Percentiles rank a stretch among this genome's conserved stretches.
phyloP scores from a whole-genome alignment of 1,284 basidiomycete genomes.

The Heterobasidion annosum region DNA sequence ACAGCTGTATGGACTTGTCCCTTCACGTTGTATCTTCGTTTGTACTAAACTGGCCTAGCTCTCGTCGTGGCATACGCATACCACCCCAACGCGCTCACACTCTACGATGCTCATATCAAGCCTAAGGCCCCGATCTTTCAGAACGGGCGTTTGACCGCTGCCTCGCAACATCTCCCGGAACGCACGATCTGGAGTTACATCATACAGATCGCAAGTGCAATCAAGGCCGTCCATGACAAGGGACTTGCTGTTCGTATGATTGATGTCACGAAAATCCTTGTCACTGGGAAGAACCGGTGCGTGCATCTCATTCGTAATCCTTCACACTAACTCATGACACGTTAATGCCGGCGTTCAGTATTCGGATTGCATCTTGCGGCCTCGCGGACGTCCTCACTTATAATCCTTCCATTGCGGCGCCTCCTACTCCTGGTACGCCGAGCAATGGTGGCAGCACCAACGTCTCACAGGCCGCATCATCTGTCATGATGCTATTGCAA shows the following conservation, averaged over 20 bases:
- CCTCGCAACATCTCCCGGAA: conserved; percentile 52
- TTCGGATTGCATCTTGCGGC: conserved; percentile 78
- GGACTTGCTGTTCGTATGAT: conserved; percentile 80
- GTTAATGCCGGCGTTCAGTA: conserved; percentile 20
- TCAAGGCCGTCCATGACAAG: conserved; percentile 79
- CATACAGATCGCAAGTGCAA: conserved; percentile 82
- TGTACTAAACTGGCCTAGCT: conserved; percentile 36
- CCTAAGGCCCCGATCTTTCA: conserved; percentile 34
- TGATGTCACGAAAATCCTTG: conserved; percentile 82
- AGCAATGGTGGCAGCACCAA: conserved; percentile 1
- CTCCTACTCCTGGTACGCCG: conserved; percentile 1
- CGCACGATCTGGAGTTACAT: conserved; percentile 92
- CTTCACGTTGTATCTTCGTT: conserved; percentile 3
- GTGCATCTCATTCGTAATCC: conserved; percentile 12
- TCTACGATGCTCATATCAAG: conserved; percentile 65
- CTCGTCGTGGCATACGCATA: conserved; percentile 92
- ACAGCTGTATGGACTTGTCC: conserved; percentile 62
- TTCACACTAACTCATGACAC: too few species aligned
- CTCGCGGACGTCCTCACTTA: conserved; percentile 79
- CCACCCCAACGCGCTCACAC: conserved; percentile 78
- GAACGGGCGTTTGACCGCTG: conserved; percentile 33
- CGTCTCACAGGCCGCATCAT: conserved; percentile 25
- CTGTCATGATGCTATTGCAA: conserved; percentile 55
- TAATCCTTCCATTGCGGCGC: conserved; percentile 27
- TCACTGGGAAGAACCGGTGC: conserved; percentile 86